A percentile compares a stretch with the other conserved stretches of the same genome.
phyloP scores from a whole-genome alignment of 305 asterid genomes.

The Nicotiana rustica region DNA sequence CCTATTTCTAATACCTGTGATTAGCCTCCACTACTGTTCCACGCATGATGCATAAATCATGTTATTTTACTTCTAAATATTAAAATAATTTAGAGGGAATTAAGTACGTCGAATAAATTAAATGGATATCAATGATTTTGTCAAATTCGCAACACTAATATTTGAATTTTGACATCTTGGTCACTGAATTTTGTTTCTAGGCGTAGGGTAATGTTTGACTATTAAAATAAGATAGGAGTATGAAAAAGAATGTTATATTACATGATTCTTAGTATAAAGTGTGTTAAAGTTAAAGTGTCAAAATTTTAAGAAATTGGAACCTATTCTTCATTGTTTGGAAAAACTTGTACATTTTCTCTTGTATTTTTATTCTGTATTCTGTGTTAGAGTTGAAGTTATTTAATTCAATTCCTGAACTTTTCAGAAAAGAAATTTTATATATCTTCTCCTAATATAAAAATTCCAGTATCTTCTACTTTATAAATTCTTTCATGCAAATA shows the following conservation, averaged over 20 bases:
- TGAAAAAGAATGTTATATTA: not conserved
- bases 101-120: not conserved
- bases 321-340: not conserved
- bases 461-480: not conserved
- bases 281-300: not conserved
- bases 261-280: not conserved
- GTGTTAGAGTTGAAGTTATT: not conserved
- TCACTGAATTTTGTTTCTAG: not conserved
- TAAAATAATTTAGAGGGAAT: not conserved
- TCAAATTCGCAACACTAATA: not conserved
- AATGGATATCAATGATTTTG: not conserved
- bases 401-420: not conserved
- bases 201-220: not conserved
- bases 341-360: conserved; percentile 11
- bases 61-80: not conserved
- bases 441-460: not conserved
- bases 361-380: not conserved
- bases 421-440: not conserved
- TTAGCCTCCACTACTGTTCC: not conserved
- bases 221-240: not conserved
- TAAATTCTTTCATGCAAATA: conserved; percentile 3
- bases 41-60: not conserved
- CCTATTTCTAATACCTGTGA: not conserved
- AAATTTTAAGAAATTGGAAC: conserved; percentile 1
- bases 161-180: not conserved